Percentiles rank a stretch among this genome's conserved stretches.
phyloP scores from a whole-genome alignment of 331 rosid genomes.

The Spiraea crenata region DNA sequence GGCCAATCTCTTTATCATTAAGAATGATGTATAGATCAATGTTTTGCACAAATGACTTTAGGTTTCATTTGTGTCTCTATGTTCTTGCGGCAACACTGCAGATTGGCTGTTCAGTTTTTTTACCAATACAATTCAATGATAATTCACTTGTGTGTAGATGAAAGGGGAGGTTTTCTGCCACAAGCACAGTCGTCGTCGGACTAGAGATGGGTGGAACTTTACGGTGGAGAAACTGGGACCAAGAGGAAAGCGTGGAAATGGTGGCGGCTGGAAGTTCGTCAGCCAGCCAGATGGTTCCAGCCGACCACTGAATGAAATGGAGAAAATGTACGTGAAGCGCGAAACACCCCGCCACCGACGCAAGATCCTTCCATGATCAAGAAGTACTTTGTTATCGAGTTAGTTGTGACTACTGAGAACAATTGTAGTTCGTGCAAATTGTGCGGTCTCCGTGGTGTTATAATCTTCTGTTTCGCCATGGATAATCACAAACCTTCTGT shows the following conservation, averaged over 20 bases:
- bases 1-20: not conserved
- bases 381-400: not conserved
- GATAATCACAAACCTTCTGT: not conserved
- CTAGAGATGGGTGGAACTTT: conserved; percentile 78
- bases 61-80: not conserved
- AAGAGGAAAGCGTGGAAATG: conserved; percentile 75
- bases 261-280: conserved; percentile 92
- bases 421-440: conserved; percentile 3
- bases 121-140: conserved; percentile 4
- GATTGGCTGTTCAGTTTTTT: not conserved
- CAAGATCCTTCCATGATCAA: conserved; percentile 70
- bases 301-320: conserved; percentile 78
- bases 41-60: not conserved
- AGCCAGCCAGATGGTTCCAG: conserved; percentile 93
- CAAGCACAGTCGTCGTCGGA: conserved; percentile 73
- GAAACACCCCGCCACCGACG: conserved; percentile 83
- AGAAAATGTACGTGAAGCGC: conserved; percentile 81
- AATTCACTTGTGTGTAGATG: conserved; percentile 46
- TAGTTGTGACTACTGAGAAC: not conserved
- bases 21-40: not conserved
- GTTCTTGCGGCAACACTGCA: not conserved
- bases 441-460: not conserved
- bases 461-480: not conserved
- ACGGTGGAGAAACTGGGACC: conserved; percentile 84
- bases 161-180: conserved; percentile 87